These are phyloP conservation scores for Ophiostoma novo-ulmi DNA, from an alignment of 2,329 filamentous ascomycete species.

Conservation along the genomic window DNA sequence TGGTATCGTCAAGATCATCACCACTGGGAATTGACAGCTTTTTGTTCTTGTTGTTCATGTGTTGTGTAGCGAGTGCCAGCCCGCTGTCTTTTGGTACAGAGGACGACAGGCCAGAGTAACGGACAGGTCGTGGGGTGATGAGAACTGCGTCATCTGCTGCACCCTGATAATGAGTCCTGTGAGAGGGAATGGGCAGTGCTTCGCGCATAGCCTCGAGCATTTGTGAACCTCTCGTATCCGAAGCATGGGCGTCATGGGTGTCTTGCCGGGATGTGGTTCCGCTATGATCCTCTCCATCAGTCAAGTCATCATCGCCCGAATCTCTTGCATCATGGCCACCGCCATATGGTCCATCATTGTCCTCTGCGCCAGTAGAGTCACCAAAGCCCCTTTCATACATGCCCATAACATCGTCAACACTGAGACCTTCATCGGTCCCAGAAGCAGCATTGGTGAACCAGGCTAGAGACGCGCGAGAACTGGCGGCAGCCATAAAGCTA, in stretches of 20 bases:
- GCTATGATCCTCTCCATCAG: constrained; percentile 25
- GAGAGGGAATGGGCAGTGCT: constrained; percentile 32
- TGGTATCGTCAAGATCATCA: constrained; percentile 20
- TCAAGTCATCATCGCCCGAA: constrained; percentile 36
- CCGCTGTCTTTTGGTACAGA: constrained; percentile 35
- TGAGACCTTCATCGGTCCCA: constrained; percentile 51
- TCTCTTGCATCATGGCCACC: constrained; percentile 29
- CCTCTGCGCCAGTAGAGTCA: constrained; percentile 45
- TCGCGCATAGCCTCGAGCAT: constrained; percentile 41
- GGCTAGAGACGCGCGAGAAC: constrained; percentile 59
- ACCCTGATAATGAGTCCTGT: constrained; percentile 18
- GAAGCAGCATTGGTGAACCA: constrained; percentile 40
- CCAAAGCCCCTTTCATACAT: constrained; percentile 63
- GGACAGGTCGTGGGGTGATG: constrained; percentile 33
- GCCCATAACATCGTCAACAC: constrained; percentile 64
- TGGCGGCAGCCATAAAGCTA: constrained; percentile 74
- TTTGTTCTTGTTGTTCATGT: constrained; percentile 20
- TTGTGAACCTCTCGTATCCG: constrained; percentile 33
- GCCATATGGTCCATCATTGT: constrained; percentile 33
- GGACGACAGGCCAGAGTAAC: constrained; percentile 38
- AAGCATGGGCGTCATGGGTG: constrained; percentile 32
- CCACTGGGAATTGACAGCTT: background rate
- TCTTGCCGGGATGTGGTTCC: constrained; percentile 13
- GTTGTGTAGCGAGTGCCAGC: constrained; percentile 33
- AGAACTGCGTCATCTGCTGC: constrained; percentile 24